Conservation (phyloP, 495 filamentous ascomycete species). For the Penicillium parvum region DNA sequence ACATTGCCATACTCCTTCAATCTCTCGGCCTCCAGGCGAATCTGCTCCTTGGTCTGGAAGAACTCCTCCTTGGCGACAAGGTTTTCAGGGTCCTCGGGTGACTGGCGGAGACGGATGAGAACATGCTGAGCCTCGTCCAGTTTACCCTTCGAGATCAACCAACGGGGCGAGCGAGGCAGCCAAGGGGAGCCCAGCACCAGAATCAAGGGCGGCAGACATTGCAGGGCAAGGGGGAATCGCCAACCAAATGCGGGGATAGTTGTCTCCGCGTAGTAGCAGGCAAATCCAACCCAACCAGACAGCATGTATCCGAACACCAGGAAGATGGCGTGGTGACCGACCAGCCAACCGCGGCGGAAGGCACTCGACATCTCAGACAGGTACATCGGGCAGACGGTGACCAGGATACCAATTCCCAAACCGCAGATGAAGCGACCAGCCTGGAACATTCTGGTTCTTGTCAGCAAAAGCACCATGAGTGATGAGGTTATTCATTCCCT, state of each 20-base stretch:
- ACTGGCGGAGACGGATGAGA: constrained; percentile 27
- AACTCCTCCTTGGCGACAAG: constrained; percentile 35
- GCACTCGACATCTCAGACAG: constrained; percentile 36
- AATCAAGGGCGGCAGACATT: constrained; percentile 36
- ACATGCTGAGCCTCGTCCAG: constrained; percentile 33
- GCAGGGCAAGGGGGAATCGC: constrained; percentile 44
- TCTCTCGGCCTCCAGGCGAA: constrained; percentile 31
- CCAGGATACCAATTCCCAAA: constrained; percentile 44
- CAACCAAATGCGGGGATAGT: constrained; percentile 36
- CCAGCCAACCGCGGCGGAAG: constrained; percentile 34
- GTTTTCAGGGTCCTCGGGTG: constrained; percentile 30
- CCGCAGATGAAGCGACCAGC: constrained; percentile 45
- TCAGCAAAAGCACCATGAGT: neutral
- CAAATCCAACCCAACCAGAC: constrained; percentile 41
- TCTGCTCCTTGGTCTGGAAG: constrained; percentile 37
- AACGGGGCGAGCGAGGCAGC: constrained; percentile 43
- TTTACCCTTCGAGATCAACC: constrained; percentile 40
- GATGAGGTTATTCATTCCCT: neutral
- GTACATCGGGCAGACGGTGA: constrained; percentile 46
- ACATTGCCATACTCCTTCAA: constrained; percentile 23
- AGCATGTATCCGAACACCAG: constrained; percentile 43
- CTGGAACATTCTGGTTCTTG: constrained; percentile 40
- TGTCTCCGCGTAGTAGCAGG: constrained; percentile 35
- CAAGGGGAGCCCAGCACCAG: constrained; percentile 35
- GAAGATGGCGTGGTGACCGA: constrained; percentile 38